Conservation (phyloP, 345 rosid genomes). For the Populus nigra region DNA sequence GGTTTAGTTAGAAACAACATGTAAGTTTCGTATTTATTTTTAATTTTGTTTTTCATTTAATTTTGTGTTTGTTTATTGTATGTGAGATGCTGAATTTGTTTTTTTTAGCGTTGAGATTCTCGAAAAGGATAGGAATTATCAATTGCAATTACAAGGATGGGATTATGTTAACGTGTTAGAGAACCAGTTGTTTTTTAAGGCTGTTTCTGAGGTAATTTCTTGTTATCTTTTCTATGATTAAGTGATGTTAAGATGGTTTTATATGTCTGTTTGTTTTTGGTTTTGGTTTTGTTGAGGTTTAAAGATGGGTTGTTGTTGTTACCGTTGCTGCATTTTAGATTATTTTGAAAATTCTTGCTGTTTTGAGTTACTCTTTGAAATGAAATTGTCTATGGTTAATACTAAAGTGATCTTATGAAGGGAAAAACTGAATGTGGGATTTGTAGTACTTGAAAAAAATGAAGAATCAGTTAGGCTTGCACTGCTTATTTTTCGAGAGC, state of each 20-base stretch:
- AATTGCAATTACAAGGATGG: constrained; percentile 8
- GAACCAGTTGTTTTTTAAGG: constrained; percentile 15
- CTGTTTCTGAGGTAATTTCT: constrained; percentile 15
- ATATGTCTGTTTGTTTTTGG: too few relatives aligned
- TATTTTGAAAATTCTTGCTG: too few relatives aligned
- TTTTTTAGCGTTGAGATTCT: constrained; percentile 1
- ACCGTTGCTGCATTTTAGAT: too few relatives aligned
- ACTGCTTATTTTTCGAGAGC: constrained; percentile 9
- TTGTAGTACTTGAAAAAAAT: background rate
- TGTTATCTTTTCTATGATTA: background rate
- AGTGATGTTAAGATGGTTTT: too few relatives aligned
- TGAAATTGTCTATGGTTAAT: too few relatives aligned
- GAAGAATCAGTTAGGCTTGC: background rate
- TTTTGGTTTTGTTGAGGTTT: too few relatives aligned
- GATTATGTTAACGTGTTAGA: constrained; percentile 9
- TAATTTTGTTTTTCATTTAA: background rate
- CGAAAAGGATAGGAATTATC: background rate
- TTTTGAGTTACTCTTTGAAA: too few relatives aligned
- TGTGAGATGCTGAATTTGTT: background rate
- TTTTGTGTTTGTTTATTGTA: background rate
- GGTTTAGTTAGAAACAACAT: constrained; percentile 20
- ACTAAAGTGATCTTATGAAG: too few relatives aligned
- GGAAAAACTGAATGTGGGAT: background rate
- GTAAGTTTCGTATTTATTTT: constrained; percentile 7
- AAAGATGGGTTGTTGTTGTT: too few relatives aligned